Conservation (phyloP, 2,329 filamentous ascomycete genomes). For the Celoporthe dispersa region DNA sequence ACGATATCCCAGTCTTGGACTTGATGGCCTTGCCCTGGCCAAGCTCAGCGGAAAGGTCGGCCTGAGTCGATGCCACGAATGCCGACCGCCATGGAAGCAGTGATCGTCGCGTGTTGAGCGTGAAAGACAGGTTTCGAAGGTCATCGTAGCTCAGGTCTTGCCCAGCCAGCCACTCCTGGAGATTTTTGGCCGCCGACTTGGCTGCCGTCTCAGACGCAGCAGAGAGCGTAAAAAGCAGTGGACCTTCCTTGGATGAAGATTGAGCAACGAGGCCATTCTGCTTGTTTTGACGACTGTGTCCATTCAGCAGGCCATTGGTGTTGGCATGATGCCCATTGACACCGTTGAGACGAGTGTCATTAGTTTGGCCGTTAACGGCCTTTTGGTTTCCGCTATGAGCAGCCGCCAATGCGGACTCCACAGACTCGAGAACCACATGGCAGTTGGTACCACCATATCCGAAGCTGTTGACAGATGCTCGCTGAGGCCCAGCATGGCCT, state of each 20-base stretch:
- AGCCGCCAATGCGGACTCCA: slow-evolving; percentile 1
- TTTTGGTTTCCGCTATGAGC: background rate
- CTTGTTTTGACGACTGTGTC: background rate
- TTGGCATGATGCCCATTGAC: background rate
- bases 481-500: slow-evolving; percentile 8
- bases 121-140: slow-evolving; percentile 33
- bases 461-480: slow-evolving; percentile 31
- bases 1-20: background rate
- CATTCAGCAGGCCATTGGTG: background rate
- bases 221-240: slow-evolving; percentile 4
- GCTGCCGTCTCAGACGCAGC: slow-evolving; percentile 10
- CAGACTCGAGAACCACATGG: slow-evolving; percentile 11
- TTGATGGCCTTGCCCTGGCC: background rate
- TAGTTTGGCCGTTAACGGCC: background rate
- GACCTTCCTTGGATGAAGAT: background rate
- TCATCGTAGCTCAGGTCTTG: background rate
- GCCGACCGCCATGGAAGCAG: slow-evolving; percentile 35
- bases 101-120: slow-evolving; percentile 34
- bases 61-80: slow-evolving; percentile 30
- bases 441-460: slow-evolving; percentile 30
- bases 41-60: background rate
- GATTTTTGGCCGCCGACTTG: slow-evolving; percentile 3
- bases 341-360: background rate
- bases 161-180: background rate
- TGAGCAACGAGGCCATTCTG: background rate